Conservation (phyloP, 2,329 filamentous ascomycete species). For the Diaporthe australafricana region DNA sequence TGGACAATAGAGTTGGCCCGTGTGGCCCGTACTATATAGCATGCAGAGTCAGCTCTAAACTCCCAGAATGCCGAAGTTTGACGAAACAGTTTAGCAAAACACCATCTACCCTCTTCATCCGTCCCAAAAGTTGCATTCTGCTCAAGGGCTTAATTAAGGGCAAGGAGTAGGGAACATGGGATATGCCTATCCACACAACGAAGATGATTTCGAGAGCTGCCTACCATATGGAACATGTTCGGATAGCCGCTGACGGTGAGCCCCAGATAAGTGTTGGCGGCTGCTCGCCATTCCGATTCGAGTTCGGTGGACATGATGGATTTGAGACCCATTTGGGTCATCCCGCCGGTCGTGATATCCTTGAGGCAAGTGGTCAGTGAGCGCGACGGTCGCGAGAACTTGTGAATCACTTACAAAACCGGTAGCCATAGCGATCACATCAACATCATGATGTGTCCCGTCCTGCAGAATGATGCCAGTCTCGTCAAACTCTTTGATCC, state of each 20-base stretch:
- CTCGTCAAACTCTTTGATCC: conserved; percentile 54
- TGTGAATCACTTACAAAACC: conserved; percentile 53
- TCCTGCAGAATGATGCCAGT: conserved; percentile 54
- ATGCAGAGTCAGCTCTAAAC: not conserved
- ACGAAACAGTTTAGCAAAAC: not conserved
- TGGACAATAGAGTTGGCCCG: conserved; percentile 66
- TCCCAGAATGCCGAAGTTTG: not conserved
- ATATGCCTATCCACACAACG: not conserved
- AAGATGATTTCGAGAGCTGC: not conserved
- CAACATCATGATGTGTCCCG: conserved; percentile 55
- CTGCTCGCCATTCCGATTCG: conserved; percentile 55
- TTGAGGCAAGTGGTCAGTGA: not conserved
- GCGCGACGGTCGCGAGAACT: too few relatives aligned
- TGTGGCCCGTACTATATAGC: conserved; percentile 62
- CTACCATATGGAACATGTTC: conserved; percentile 60
- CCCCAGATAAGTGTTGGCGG: conserved; percentile 58
- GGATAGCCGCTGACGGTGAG: conserved; percentile 57
- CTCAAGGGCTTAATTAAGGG: not conserved
- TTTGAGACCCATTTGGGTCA: conserved; percentile 58
- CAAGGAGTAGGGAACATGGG: not conserved
- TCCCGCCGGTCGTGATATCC: conserved; percentile 44
- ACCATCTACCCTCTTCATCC: not conserved
- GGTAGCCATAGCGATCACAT: conserved; percentile 58
- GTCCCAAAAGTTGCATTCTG: not conserved
- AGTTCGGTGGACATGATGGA: conserved; percentile 53